Evolutionary conservation across 768 basidiomycete species (phyloP).

Genomic region (Leccinum broughii): DNA sequence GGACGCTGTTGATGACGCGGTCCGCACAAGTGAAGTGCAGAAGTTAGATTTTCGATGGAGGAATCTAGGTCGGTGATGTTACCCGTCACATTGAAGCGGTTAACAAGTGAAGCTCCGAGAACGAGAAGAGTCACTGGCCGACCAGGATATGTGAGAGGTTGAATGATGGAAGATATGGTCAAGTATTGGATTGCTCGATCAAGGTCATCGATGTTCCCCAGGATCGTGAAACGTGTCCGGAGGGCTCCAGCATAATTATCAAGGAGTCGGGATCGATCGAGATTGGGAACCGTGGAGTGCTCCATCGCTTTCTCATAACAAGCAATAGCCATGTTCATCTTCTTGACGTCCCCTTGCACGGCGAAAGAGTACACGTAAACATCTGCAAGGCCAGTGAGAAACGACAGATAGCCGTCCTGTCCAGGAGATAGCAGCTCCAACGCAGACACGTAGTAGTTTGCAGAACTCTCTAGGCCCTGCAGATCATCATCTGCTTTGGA

Average conservation of each 20-base stretch:
- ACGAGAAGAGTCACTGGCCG: constrained; percentile 13
- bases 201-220: constrained; percentile 22
- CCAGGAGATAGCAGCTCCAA: constrained; percentile 19
- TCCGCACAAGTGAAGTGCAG: constrained; percentile 15
- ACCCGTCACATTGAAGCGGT: constrained; percentile 13
- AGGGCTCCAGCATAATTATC: constrained; percentile 22
- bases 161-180: constrained; percentile 18
- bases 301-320: constrained; percentile 17
- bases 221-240: constrained; percentile 13
- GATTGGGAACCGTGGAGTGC: constrained; percentile 16
- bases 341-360: constrained; percentile 14
- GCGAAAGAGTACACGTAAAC: constrained; percentile 7
- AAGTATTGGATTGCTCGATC: constrained; percentile 25
- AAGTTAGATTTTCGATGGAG: constrained; percentile 16
- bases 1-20: constrained; percentile 8
- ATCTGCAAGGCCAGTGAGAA: constrained; percentile 16
- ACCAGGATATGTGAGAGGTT: constrained; percentile 5
- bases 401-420: constrained; percentile 9
- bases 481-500: constrained; percentile 26
- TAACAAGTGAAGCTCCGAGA: constrained; percentile 11
- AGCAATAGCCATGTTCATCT: constrained; percentile 23
- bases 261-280: constrained; percentile 20
- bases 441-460: constrained; percentile 11
- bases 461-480: constrained; percentile 27
- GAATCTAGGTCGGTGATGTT: constrained; percentile 16